These are phyloP conservation scores for Pelargonium fulgidum DNA, from an alignment of 441 rosid genomes.

Conservation along the genomic window DNA sequence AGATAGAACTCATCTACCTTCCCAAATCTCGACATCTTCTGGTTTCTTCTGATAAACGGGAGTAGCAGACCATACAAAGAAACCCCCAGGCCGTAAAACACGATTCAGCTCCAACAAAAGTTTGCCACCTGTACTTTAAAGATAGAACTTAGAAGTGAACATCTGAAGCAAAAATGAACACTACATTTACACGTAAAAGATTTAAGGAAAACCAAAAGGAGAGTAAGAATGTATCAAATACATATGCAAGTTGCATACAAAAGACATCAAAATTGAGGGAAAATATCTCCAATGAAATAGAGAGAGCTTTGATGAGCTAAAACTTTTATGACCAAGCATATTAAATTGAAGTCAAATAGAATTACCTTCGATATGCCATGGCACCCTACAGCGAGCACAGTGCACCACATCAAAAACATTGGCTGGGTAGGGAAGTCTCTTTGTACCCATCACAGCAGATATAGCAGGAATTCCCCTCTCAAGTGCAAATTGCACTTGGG, in stretches of 20 bases:
- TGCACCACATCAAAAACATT: slow-evolving; percentile 80
- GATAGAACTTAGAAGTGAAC: neutral
- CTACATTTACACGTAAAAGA: neutral
- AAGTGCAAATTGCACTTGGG: slow-evolving; percentile 90
- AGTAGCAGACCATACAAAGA: slow-evolving; percentile 98
- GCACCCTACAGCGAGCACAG: slow-evolving; percentile 97
- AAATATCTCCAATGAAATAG: too few relatives aligned
- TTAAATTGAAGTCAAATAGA: neutral
- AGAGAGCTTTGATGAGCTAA: neutral
- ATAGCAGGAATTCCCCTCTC: slow-evolving; percentile 78
- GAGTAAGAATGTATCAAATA: neutral
- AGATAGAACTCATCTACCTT: slow-evolving; percentile 38
- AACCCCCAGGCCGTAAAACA: slow-evolving; percentile 80
- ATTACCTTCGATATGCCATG: slow-evolving; percentile 97
- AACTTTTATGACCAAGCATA: neutral
- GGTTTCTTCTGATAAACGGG: slow-evolving; percentile 75
- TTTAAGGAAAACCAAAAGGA: neutral
- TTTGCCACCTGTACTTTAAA: slow-evolving; percentile 58
- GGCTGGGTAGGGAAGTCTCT: slow-evolving; percentile 87
- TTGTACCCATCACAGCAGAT: slow-evolving; percentile 95
- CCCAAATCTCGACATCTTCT: slow-evolving; percentile 80
- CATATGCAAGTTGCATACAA: neutral
- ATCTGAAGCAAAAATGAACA: neutral
- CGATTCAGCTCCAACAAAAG: slow-evolving; percentile 93
- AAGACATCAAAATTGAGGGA: too few relatives aligned